Evolutionary conservation across 768 basidiomycete genomes (phyloP), one percentile per base, ranked within the genome.

Genomic region (Melanogaster broomeanus): DNA sequence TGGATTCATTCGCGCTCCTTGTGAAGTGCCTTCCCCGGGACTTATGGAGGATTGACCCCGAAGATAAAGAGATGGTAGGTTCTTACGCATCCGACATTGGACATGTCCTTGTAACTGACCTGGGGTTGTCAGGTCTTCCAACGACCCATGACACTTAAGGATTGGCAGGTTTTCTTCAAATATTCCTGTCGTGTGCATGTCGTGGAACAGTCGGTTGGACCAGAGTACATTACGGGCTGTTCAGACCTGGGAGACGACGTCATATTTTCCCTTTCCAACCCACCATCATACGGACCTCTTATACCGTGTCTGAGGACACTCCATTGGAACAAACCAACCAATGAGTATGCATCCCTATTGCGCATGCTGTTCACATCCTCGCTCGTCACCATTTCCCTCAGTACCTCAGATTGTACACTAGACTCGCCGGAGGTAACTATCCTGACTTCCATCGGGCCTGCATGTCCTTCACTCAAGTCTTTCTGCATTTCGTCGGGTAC

Each of bases 61-160:
- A 1, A 7, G 37, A 51, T 13, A 38, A 22, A 46, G 51, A 8
- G 41, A 12, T 64, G 44, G 63, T 60, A 16, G 15, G 58, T 56
- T 34, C 27, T 21, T 39, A 2, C 28, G 34, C 30, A 8, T 41
- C 45, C 31, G 28, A 28, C 27, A 11, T 25, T 33, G 13, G 19
- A 41, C 33, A 19, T 22, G 43, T 37, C 37, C 22, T 44, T n/a
- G n/a, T n/a, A n/a, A 48, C 50, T 57, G 18, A 65, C 37, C 39
- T 40, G 43, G 41, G 35, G 18, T 28, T 42, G 4, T 16, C 27
- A 67, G 65, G 28, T n/a, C 15, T 58, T 67, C 34, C 57, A 51
- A 42, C 59, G 66, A 24, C 49, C 63, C 35, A 65, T 67, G 63
- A 56, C 56, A 10, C 38, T 62, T 11, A 57, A 39, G 40, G 67